A percentile compares a stretch with the other conserved stretches of the same genome.
Conservation (phyloP, 768 basidiomycete species). For the Amanita exitialis region DNA sequence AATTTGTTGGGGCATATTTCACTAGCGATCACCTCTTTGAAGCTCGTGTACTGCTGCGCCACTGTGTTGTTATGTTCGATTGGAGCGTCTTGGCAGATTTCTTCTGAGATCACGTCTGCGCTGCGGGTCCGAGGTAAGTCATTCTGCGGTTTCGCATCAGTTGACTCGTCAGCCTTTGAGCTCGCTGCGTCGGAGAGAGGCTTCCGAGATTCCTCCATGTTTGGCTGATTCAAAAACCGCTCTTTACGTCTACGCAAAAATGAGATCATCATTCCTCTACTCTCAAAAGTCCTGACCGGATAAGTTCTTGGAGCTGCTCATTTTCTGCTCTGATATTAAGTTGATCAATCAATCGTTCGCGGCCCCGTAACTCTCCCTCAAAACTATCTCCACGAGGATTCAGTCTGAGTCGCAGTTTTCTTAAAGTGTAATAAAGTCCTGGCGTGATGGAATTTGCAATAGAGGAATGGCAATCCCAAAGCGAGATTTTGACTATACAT, state of each 20-base stretch:
- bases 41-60: conserved; percentile 14
- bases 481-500: conserved; percentile 38
- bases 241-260: neutral
- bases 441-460: conserved; percentile 24
- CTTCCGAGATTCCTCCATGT: neutral
- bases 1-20: conserved; percentile 27
- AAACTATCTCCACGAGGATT: conserved; percentile 19
- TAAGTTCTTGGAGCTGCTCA: conserved; percentile 28
- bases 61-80: neutral
- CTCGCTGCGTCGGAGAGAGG: neutral
- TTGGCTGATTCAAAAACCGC: neutral
- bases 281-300: conserved; percentile 23
- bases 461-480: conserved; percentile 38
- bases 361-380: conserved; percentile 37
- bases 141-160: neutral
- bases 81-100: neutral
- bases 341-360: conserved; percentile 31
- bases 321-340: conserved; percentile 27
- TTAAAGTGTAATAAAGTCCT: conserved; percentile 37
- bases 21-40: conserved; percentile 25
- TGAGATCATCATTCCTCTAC: neutral
- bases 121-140: neutral
- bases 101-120: neutral
- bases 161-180: neutral
- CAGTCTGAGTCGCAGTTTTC: conserved; percentile 39